Evolutionary conservation across 306 rosid species (phyloP).

Genomic region (Biancaea sappan): DNA sequence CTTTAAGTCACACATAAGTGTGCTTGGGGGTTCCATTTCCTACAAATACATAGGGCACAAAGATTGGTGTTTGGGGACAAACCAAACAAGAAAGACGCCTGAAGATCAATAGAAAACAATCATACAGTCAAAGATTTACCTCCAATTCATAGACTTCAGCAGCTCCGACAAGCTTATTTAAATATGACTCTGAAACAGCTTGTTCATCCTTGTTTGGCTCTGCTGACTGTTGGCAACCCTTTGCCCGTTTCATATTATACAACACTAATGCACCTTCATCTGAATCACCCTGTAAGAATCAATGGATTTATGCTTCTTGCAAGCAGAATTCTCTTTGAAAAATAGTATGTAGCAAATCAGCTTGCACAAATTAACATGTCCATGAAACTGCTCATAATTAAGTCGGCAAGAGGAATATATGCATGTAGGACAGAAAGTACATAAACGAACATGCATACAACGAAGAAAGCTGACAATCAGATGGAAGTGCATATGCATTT

Average conservation of each 20-base stretch:
- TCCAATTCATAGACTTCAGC: slow-evolving; percentile 69
- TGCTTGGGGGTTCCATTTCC: slow-evolving; percentile 76
- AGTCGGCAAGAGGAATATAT: no score
- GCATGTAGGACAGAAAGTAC: no score
- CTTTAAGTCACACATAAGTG: slow-evolving; percentile 61
- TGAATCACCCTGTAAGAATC: slow-evolving; percentile 47
- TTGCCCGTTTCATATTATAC: slow-evolving; percentile 56
- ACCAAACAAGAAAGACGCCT: background rate
- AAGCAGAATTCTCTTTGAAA: background rate
- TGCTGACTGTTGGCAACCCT: slow-evolving; percentile 45
- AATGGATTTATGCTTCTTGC: slow-evolving; percentile 18
- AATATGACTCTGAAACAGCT: slow-evolving; percentile 67
- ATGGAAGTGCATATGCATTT: no score
- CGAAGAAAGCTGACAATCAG: no score
- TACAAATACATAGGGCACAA: slow-evolving; percentile 24
- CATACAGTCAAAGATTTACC: slow-evolving; percentile 44
- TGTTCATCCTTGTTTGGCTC: slow-evolving; percentile 59
- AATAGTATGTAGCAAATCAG: background rate
- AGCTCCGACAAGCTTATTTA: slow-evolving; percentile 76
- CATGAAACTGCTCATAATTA: no score
- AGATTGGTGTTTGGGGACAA: slow-evolving; percentile 16
- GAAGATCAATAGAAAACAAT: background rate
- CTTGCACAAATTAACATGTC: no score
- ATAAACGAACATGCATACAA: no score
- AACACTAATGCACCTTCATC: slow-evolving; percentile 51